Base-by-base conservation (phyloP, 106 monocot genomes). In the Triglochin maritima region DNA sequence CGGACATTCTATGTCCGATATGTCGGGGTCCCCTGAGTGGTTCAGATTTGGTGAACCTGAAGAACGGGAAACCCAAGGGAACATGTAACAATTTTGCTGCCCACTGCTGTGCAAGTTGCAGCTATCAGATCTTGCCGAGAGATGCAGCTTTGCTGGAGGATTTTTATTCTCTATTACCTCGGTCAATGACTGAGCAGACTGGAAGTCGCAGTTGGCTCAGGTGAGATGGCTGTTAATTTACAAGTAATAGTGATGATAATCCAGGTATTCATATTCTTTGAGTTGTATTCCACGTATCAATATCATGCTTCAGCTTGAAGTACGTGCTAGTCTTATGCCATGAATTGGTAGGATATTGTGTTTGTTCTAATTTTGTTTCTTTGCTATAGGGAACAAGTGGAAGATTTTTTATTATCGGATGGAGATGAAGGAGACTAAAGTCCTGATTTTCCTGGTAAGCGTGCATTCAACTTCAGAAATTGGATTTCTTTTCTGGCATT, bases 101-200 rank as follows among this genome's bases (percentile, higher is more conserved):
- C 7, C 75, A 74, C 62, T 92, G 88, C 60, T 98, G 98, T 66
- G 77, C 82, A 79, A 92, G 86, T 68, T 98, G 98, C 69, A 44
- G 47, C 47, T 84, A 80, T 76, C 98, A 98, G 79, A 88, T 98
- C 63, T 55, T 92, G 15, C 98, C 98, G 45, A 72, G 73, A 47
- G 84, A 75, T 5, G 60, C 14, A 55, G 41, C 17, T 3, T 72
- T 74, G 8, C 60, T 81, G 43, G 80, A 84, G 9, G 57, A 76
- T 54, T 92, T 98, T 63, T 84, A 77, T 76, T 78, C 83, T 14
- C 50, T 86, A 41, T 72, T 98, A 55, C 98, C 98, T 50, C 64
- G 56, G 54, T 46, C 71, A 52, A 74, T 92, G 73, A 73, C 64
- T 44, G 49, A 57, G 29, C 65, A 86, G 80, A 81, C 63, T 70